Conservation (phyloP, 2,329 filamentous ascomycete species). For the Fusarium annulatum region DNA sequence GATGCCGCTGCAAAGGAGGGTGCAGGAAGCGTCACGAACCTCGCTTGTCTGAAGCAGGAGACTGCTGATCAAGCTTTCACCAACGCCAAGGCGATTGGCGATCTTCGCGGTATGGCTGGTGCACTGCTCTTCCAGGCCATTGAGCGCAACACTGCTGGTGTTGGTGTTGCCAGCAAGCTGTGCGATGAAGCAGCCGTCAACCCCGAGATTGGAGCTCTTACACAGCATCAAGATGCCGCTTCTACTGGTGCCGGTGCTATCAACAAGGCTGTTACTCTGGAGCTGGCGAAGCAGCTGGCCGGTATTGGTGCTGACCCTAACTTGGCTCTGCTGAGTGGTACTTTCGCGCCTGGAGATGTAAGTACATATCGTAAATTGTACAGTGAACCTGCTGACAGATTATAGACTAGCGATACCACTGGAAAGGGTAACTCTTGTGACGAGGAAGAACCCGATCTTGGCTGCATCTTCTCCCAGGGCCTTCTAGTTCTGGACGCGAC, state of each 20-base stretch:
- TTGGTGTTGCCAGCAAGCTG: constrained; percentile 35
- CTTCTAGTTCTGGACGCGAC: constrained; percentile 9
- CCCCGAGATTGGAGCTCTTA: constrained; percentile 15
- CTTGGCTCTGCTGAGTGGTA: constrained; percentile 13
- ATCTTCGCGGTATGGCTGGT: constrained; percentile 64
- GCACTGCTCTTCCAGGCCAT: constrained; percentile 66
- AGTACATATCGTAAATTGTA: not conserved
- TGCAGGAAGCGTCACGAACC: constrained; percentile 55
- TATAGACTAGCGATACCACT: not conserved
- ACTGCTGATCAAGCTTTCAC: constrained; percentile 70
- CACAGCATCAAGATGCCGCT: constrained; percentile 13
- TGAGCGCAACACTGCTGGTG: constrained; percentile 60
- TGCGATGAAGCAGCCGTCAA: constrained; percentile 8
- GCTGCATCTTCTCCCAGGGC: constrained; percentile 9
- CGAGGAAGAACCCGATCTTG: constrained; percentile 2
- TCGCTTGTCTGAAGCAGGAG: constrained; percentile 59
- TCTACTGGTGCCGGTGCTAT: not conserved
- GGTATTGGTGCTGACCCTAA: constrained; percentile 15
- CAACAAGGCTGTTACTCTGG: constrained; percentile 19
- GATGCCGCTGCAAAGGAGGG: constrained; percentile 20
- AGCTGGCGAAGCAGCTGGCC: constrained; percentile 8
- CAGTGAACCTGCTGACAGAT: not conserved
- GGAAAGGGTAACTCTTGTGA: constrained; percentile 16
- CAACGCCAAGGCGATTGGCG: constrained; percentile 64
- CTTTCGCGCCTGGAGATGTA: constrained; percentile 21